Percentiles rank a stretch among this genome's conserved stretches.
Conservation (phyloP, 164 flowering plant species). For the Nymphaea thermarum region DNA sequence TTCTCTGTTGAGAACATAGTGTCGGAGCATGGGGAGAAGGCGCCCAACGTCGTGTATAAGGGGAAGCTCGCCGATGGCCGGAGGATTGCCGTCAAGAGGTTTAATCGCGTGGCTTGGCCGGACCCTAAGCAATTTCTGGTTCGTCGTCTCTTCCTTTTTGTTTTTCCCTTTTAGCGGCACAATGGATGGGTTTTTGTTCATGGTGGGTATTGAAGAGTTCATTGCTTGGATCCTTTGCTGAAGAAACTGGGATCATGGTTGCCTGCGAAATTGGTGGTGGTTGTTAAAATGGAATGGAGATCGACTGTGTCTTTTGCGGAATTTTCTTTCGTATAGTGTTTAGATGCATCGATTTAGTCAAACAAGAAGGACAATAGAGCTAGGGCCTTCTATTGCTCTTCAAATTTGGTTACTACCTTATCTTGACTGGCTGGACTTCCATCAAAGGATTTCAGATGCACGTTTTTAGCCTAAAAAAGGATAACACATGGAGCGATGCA, state of each 20-base stretch:
- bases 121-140: conserved; percentile 86
- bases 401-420: too few relatives aligned
- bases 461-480: too few relatives aligned
- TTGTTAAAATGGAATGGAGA: too few relatives aligned
- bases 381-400: too few relatives aligned
- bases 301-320: too few relatives aligned
- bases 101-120: conserved; percentile 81
- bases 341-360: too few relatives aligned
- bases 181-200: neutral
- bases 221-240: neutral
- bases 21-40: conserved; percentile 93
- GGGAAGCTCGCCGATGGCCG: conserved; percentile 50
- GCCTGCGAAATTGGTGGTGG: neutral
- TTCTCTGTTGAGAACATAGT: conserved; percentile 75
- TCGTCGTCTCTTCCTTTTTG: conserved; percentile 8
- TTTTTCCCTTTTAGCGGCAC: neutral
- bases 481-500: too few relatives aligned
- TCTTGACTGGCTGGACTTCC: too few relatives aligned
- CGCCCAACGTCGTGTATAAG: conserved; percentile 86
- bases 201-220: neutral
- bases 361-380: too few relatives aligned
- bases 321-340: too few relatives aligned
- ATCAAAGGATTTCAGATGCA: too few relatives aligned
- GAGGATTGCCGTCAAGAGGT: conserved; percentile 77
- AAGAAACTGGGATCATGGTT: neutral